A percentile compares a stretch with the other conserved stretches of the same genome.
Evolutionary conservation across 306 rosid genomes (phyloP).

Genomic region (Adenanthera pavonina): DNA sequence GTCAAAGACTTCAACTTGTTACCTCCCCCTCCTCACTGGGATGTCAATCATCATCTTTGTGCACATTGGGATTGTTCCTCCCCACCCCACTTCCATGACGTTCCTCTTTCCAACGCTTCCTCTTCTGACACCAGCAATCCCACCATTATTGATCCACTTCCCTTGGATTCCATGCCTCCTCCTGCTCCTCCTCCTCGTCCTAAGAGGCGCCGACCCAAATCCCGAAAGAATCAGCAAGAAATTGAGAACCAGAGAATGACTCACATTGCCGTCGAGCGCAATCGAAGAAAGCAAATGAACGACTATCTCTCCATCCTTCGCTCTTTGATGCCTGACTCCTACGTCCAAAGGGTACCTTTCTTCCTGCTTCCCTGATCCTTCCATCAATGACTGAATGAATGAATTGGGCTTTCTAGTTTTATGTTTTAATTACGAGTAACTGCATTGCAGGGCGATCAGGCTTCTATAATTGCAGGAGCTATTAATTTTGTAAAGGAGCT

Average conservation of each 20-base stretch:
- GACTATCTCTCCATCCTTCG: constrained; percentile 91
- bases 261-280: constrained; percentile 95
- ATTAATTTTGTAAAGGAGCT: constrained; percentile 90
- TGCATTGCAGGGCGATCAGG: constrained; percentile 84
- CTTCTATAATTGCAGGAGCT: constrained; percentile 92
- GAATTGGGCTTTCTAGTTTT: neutral
- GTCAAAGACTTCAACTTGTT: constrained; percentile 53
- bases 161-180: constrained; percentile 42
- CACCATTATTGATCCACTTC: constrained; percentile 32
- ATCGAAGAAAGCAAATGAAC: constrained; percentile 90
- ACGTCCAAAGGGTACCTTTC: constrained; percentile 83
- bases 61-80: constrained; percentile 53
- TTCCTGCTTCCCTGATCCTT: no score
- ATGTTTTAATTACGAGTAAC: neutral
- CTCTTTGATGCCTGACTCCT: constrained; percentile 87
- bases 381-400: no score
- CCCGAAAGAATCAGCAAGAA: constrained; percentile 79
- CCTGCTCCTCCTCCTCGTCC: constrained; percentile 51
- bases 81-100: constrained; percentile 43
- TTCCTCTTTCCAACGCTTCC: constrained; percentile 47
- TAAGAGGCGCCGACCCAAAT: constrained; percentile 74
- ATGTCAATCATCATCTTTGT: constrained; percentile 29
- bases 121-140: constrained; percentile 45
- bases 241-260: constrained; percentile 98
- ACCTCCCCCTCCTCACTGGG: no score